Base-by-base conservation (phyloP, 1,284 basidiomycete genomes). In the Austroboletus rostrupii region DNA sequence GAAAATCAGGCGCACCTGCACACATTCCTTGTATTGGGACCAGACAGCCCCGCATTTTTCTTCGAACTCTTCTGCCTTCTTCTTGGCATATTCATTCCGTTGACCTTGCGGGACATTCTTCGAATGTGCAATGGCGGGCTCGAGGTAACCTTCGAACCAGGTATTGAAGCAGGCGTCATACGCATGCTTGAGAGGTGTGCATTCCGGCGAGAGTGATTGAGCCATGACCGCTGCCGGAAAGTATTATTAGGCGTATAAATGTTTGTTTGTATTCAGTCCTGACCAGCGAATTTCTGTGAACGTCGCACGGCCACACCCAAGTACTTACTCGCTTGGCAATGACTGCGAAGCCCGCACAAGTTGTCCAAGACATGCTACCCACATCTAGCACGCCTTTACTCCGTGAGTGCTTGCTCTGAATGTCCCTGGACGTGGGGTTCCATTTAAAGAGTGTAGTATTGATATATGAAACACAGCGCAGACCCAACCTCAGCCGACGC, bases 1-100 rank as follows among this genome's bases (percentile, higher is more conserved):
- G 32, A 19, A 26, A 28, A 21, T 31, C 5, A 9, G 31, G 28
- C 70, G 40, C 53, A 86, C 87, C 73, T 87, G 84, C 17, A 97
- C 79, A 66, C 94, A 97, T 3, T 72, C 71, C 55, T 82, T 82
- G 68, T 97, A 97, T 55, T 78, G 77, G 33, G 76, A 70, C 87
- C 92, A 97, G 11, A 90, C 69, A 57, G 76, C 77, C 5, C 92
- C 93, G 59, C 93, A 97, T 41, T 85, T 84, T 42, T 75, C 68
- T 58, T 95, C 86, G 64, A 92, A 94, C 64, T 92, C 86, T 41
- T 85, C 83, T 9, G 88, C 90, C 67, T 83, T 87, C 52, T 72
- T 64, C 50, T 69, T 74, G 32, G 72, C 68, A 58, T 73, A 72
- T 54, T 68, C 67, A 8, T 26, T 26, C 6, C 23, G 23, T 7